Base-by-base conservation (phyloP, 306 rosid genomes). In the Oemleria cerasiformis region DNA sequence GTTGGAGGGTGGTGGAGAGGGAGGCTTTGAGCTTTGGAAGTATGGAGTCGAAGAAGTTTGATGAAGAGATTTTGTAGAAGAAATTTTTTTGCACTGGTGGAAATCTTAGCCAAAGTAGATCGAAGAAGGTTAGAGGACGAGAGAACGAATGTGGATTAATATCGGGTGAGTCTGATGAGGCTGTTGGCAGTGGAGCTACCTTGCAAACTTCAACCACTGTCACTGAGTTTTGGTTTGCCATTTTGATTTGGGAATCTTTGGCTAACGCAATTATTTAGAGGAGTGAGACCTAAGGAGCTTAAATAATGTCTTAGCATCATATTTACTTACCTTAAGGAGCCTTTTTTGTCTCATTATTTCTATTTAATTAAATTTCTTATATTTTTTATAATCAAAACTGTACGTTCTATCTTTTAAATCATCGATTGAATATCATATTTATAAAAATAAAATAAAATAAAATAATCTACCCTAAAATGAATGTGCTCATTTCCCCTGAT, bases 1-100 rank as follows among this genome's bases (percentile, higher is more conserved):
- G 36, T 4, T 30, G 36, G 36, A 42, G 92, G 42, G 87, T 62
- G 23, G 70, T 82, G 8, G 92, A 84, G 65, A 84, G 89, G 1
- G 87, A 82, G 12, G 79, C 17, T 53, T 80, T 82, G 70, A 87
- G 87, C 4, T 59, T 77, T 4, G 88, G 83, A 70, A 88, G 63
- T 5, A 88, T 1, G 50, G 76, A 20, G 1, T 71, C 9, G 60
- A 71, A 47, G 67, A 69, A 75, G 62, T 68, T 11, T 0, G 36
- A 30, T 30, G 36, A 30, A 30, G 36, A 30, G 36, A 30, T 30
- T 30, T 30, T 30, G 36, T 30, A 30, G 36, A 30, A 30, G 2
- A 30, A 30, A 30, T 1, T 30, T 30, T 4, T 3, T 30, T 30
- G 36, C 36, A 30, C 3, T 3, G 92, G 75, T 25, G 36, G 49